phyloP scores from a whole-genome alignment of 2,329 filamentous ascomycete genomes.

The Aspergillus sojae region DNA sequence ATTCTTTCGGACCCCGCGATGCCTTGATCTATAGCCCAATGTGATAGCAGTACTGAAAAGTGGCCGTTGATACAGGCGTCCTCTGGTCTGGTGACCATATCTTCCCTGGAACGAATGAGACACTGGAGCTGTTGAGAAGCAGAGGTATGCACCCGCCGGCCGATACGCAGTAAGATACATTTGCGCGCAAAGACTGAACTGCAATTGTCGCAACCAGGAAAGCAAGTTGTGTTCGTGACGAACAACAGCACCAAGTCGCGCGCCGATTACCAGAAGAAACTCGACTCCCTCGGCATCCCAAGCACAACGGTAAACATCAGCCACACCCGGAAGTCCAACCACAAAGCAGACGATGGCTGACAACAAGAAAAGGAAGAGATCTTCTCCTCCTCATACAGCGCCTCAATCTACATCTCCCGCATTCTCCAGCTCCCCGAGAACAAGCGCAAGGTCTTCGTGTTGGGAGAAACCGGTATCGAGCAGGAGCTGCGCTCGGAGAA shows the following conservation, averaged over 20 bases:
- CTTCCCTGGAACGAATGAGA: conserved; percentile 83
- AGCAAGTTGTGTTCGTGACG: conserved; percentile 92
- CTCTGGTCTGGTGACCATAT: conserved; percentile 94
- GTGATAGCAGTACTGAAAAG: conserved; percentile 38
- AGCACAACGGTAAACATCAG: conserved; percentile 61
- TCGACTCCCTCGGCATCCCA: conserved; percentile 78
- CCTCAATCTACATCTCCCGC: conserved; percentile 91
- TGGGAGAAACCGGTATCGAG: conserved; percentile 91
- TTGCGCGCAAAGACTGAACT: background rate
- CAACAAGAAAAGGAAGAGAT: conserved; percentile 72
- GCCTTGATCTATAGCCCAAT: background rate
- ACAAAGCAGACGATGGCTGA: background rate
- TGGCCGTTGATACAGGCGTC: conserved; percentile 67
- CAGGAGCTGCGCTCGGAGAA: conserved; percentile 80
- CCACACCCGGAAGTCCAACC: background rate
- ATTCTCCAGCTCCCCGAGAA: conserved; percentile 78
- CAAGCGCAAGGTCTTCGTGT: conserved; percentile 90
- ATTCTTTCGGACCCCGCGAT: background rate
- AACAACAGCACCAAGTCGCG: conserved; percentile 99
- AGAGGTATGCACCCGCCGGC: conserved; percentile 61
- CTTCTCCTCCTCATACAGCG: conserved; percentile 93
- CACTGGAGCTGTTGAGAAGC: conserved; percentile 76
- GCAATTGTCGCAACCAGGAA: conserved; percentile 61
- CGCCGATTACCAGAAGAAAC: conserved; percentile 88
- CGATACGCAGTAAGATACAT: conserved; percentile 6